Evolutionary conservation across 805 yeast genomes (phyloP).

Genomic region (Pichia ethanolica): DNA sequence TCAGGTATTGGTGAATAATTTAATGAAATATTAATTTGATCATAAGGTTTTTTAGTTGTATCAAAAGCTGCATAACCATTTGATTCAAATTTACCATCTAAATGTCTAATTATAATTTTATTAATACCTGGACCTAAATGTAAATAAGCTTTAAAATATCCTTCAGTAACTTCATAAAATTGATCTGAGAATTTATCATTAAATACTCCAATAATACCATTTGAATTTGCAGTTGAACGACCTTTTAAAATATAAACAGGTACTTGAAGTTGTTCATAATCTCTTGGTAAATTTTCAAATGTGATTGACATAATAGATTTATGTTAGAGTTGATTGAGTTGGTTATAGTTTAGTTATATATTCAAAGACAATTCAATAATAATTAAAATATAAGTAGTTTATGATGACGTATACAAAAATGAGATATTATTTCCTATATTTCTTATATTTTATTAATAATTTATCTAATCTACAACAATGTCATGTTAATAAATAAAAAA

Average conservation of each 20-base stretch:
- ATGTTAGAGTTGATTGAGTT: no score
- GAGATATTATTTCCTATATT: no score
- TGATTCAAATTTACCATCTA: constrained; percentile 27
- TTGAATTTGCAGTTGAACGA: constrained; percentile 20
- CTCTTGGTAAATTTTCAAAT: constrained; percentile 28
- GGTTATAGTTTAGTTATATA: no score
- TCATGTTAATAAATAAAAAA: no score
- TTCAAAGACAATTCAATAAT: no score
- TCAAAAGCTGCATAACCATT: constrained; percentile 29
- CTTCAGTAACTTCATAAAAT: constrained; percentile 58
- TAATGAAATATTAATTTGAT: constrained; percentile 22
- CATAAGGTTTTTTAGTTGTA: constrained; percentile 11
- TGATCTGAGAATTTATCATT: constrained; percentile 54
- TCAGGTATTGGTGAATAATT: constrained; percentile 46
- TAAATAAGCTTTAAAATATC: constrained; percentile 72
- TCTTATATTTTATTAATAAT: no score
- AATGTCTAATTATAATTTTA: constrained; percentile 42
- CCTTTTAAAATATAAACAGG: constrained; percentile 49
- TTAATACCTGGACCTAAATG: constrained; percentile 55
- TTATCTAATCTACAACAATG: no score
- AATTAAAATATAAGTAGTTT: no score
- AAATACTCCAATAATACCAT: constrained; percentile 37
- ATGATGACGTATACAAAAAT: no score
- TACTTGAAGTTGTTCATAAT: constrained; percentile 31
- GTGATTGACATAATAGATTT: constrained; percentile 18